Evolutionary conservation across 345 rosid genomes (phyloP).

Genomic region (Excoecaria cochinchinensis): DNA sequence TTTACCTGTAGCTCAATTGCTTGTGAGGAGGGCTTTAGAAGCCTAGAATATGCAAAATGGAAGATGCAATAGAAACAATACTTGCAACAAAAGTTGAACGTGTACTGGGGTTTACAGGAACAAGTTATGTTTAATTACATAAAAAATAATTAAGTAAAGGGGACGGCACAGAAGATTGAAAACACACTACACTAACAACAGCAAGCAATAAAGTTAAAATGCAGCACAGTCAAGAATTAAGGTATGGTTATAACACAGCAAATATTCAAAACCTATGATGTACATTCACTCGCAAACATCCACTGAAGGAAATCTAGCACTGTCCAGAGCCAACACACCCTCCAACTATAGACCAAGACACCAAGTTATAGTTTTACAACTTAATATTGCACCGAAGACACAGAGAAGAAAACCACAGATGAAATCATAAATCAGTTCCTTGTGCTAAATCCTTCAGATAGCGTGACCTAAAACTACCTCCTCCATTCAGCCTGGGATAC

Average conservation of each 20-base stretch:
- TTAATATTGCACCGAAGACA: conserved; percentile 26
- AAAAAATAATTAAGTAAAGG: background rate
- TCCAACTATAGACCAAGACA: conserved; percentile 23
- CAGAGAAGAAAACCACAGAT: conserved; percentile 17
- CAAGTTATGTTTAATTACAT: background rate
- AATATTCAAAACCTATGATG: conserved; percentile 48
- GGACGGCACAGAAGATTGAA: background rate
- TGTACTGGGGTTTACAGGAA: background rate
- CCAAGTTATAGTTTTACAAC: conserved; percentile 23
- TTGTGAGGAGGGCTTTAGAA: too few species aligned
- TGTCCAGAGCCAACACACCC: conserved; percentile 23
- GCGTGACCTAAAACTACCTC: conserved; percentile 35
- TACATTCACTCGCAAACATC: conserved; percentile 44
- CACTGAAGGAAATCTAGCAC: conserved; percentile 27
- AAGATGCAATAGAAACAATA: too few species aligned
- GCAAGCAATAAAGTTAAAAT: conserved; percentile 3
- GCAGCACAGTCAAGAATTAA: conserved; percentile 15
- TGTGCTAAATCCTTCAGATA: conserved; percentile 18
- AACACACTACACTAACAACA: conserved; percentile 9
- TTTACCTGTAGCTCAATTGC: too few species aligned
- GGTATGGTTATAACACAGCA: conserved; percentile 15
- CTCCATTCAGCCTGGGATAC: conserved; percentile 53
- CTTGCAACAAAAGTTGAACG: background rate
- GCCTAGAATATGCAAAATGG: too few species aligned
- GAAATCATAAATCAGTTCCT: conserved; percentile 1